Evolutionary conservation across 164 flowering plant species (phyloP).

Genomic region (Cinnamomum chago): DNA sequence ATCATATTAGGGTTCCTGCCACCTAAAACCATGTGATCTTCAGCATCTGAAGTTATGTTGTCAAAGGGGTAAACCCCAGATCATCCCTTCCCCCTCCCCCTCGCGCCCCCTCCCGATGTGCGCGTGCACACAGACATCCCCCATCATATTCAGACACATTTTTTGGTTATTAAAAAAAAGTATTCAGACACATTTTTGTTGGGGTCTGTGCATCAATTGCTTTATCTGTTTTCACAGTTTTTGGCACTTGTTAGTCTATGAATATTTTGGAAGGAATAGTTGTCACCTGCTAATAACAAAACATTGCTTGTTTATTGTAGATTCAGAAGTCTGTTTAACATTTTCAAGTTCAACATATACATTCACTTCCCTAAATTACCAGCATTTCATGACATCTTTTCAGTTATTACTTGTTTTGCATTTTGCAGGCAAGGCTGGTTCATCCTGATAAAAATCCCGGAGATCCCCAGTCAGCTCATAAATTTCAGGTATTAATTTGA

Average conservation of each 20-base stretch:
- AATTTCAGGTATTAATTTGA: conserved; percentile 56
- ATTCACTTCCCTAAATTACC: background rate
- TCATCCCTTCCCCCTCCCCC: no score
- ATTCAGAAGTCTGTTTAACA: background rate
- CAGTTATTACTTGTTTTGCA: conserved; percentile 4
- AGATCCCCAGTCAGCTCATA: conserved; percentile 79
- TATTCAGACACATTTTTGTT: no score
- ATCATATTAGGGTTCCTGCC: no score
- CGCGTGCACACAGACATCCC: no score
- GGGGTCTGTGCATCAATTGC: no score
- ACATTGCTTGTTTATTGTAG: background rate
- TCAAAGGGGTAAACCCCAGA: no score
- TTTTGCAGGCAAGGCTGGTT: conserved; percentile 72
- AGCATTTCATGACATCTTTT: background rate
- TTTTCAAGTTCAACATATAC: background rate
- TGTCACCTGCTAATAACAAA: background rate
- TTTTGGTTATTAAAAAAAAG: no score
- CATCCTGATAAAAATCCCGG: conserved; percentile 96
- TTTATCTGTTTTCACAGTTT: background rate
- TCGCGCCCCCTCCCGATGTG: no score
- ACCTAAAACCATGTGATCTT: no score
- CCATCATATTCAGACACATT: no score
- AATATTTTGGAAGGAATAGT: background rate
- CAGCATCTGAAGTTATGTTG: no score
- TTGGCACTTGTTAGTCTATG: background rate